Percentiles rank a stretch among this genome's conserved stretches.
phyloP scores from a whole-genome alignment of 805 yeast genomes.

The Naumovozyma castellii region DNA sequence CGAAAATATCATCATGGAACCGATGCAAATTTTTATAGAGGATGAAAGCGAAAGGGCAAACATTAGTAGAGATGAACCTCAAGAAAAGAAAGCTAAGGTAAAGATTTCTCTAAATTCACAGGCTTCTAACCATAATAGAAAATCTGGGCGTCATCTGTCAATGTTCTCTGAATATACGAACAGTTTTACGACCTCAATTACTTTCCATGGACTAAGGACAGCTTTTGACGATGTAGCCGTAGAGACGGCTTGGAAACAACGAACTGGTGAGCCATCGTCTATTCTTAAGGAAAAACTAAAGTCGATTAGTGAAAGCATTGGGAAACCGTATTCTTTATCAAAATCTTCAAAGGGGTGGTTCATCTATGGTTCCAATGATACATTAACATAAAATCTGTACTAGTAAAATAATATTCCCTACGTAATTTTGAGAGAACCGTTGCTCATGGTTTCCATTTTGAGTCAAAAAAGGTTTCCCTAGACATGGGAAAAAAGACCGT shows the following conservation, averaged over 20 bases:
- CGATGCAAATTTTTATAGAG: background rate
- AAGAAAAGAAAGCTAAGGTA: no score
- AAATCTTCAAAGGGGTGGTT: background rate
- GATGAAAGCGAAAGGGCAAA: background rate
- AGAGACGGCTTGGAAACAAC: no score
- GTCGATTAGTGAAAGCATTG: background rate
- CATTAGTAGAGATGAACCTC: no score
- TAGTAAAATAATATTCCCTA: background rate
- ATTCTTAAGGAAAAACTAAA: background rate
- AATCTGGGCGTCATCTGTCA: background rate
- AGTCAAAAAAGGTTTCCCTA: no score
- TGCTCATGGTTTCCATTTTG: background rate
- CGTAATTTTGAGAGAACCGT: background rate
- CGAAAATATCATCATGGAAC: background rate
- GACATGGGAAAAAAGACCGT: no score
- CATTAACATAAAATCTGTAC: no score
- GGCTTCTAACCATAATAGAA: background rate
- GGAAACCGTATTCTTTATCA: background rate
- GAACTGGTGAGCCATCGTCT: background rate
- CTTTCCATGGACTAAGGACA: no score
- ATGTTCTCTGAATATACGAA: conserved; percentile 13
- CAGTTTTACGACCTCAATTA: conserved; percentile 3
- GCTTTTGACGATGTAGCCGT: no score
- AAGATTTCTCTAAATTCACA: background rate
- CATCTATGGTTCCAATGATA: background rate